Base-by-base conservation (phyloP, 2,329 filamentous ascomycete genomes). In the Pseudogymnoascus sp. region DNA sequence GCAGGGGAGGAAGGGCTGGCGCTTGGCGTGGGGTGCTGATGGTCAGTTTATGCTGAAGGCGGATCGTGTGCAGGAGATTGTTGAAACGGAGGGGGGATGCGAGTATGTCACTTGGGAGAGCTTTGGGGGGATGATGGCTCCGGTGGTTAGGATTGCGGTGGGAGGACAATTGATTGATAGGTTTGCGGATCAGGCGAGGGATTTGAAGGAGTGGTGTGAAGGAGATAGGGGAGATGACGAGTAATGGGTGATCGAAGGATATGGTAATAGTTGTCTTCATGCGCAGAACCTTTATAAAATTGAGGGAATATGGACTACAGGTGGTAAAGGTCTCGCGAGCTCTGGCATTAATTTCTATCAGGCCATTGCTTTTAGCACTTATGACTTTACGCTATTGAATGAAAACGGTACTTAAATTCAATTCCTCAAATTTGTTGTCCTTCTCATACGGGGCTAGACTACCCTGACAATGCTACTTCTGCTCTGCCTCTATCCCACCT, bases 31-130 rank as follows among this genome's bases (percentile, higher is more conserved):
- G 78, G 73, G 71, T 65, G 66, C 67, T n/a, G 65, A 60, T 4
- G 73, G 73, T 1, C 63, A 63, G 9, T 72, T 76, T 68, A 68
- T 77, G 62, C 67, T 79, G 40, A 68, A 71, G 12, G 69, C 69
- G 3, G 77, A 80, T 71, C 70, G 77, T 56, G 74, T 79, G 12
- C 78, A 80, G 69, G 79, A 80, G 68, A 74, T 79, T 63, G 67
- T 77, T 34, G 78, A 79, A 68, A 72, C 76, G 62, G 66, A 76
- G 25, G 71, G 70, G 42, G 71, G 68, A 12, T 77, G 74, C 18
- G 74, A 75, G 65, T 80, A 79, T 67, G 68, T 64, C 11, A 76
- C 74, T 69, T 79, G 75, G 75, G 78, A 81, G 73, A 80, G 78
- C n/a, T 79, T 79, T 66, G 75, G 76, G 40, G 77, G 78, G 0